Evolutionary conservation across 2,329 filamentous ascomycete species (phyloP), one percentile per base, ranked within the genome.

Genomic region (Neonectria sp.): DNA sequence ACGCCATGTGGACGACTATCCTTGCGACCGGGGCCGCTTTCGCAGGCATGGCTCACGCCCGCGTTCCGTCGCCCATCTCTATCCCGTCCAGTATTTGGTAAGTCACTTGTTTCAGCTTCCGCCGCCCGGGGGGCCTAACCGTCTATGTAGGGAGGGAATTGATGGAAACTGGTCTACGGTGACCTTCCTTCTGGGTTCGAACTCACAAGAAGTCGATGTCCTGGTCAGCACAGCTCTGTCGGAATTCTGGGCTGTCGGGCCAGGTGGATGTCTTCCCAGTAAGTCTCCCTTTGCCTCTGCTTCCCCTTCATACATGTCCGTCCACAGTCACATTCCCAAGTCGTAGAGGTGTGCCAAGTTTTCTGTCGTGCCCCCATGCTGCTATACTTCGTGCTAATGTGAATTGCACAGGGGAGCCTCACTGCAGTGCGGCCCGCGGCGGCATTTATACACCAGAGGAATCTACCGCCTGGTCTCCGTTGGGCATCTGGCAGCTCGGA

Each of bases 111-210:
- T 27, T 15, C 21, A 1, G 58, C 11, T 25, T 13, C 33, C 25
- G 7, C 40, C 7, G 5, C 5, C 25, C 33, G 2, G n/a, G n/a
- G n/a, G 37, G 17, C 40, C 67, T 76, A 67, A 77, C 24, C 13
- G 13, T 45, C 29, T 13, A 37, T 46, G 43, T 61, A 90, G 88
- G 89, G 85, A 88, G 68, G 90, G 90, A 55, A 85, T 88, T 70
- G 91, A 93, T 76, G 92, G 92, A 11, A 86, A 86, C 69, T 95
- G 93, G 93, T 94, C 92, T 17, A 89, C 91, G 7, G 89, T 93
- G 70, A 84, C 83, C 13, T 83, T 95, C 53, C 67, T 72, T 6
- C 67, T 87, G 82, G 73, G 84, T 87, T 79, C 81, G 24, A 71
- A 79, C 11, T 74, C 73, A 7, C 76, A 82, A 60, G 33, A 71